A percentile compares a stretch with the other conserved stretches of the same genome.
Conservation (phyloP, 2,329 filamentous ascomycete genomes). For the Rachicladosporium sp. region DNA sequence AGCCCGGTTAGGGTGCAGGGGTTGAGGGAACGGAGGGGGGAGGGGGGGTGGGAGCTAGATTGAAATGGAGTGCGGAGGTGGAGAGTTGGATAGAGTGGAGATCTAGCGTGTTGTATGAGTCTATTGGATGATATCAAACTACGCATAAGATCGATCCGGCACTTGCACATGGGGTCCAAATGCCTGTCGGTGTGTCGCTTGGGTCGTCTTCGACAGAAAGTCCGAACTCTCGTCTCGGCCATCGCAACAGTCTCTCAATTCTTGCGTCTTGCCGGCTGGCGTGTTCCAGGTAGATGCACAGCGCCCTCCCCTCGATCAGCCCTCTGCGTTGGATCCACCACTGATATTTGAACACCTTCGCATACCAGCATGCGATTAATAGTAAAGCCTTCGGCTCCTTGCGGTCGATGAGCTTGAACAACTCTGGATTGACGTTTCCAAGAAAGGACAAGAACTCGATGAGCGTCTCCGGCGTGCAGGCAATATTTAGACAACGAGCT, state of each 20-base stretch:
- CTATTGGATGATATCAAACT: not conserved
- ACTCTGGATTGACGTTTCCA: constrained; percentile 32
- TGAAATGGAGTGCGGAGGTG: not conserved
- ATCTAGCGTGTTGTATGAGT: too few species aligned
- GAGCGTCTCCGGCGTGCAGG: constrained; percentile 29
- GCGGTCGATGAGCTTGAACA: constrained; percentile 31
- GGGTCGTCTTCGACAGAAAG: not conserved
- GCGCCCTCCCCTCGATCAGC: constrained; percentile 38
- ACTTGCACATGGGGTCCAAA: not conserved
- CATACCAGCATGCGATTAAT: constrained; percentile 46
- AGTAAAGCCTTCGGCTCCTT: constrained; percentile 45
- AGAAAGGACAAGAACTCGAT: constrained; percentile 38
- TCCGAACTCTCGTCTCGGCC: constrained; percentile 8
- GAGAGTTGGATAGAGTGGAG: not conserved
- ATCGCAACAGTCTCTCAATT: constrained; percentile 8
- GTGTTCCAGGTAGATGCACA: constrained; percentile 32
- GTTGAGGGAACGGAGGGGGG: constrained; percentile 7
- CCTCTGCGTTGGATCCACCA: constrained; percentile 41
- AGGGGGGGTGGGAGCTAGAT: constrained; percentile 6
- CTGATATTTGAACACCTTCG: constrained; percentile 30
- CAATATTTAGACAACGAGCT: constrained; percentile 25
- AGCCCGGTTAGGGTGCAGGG: constrained; percentile 17
- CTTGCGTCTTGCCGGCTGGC: constrained; percentile 10
- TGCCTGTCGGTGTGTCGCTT: not conserved
- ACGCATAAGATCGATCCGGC: constrained; percentile 2